These are phyloP conservation scores for Termitomyces sp. DNA, from an alignment of 768 basidiomycete genomes.

Conservation along the genomic window DNA sequence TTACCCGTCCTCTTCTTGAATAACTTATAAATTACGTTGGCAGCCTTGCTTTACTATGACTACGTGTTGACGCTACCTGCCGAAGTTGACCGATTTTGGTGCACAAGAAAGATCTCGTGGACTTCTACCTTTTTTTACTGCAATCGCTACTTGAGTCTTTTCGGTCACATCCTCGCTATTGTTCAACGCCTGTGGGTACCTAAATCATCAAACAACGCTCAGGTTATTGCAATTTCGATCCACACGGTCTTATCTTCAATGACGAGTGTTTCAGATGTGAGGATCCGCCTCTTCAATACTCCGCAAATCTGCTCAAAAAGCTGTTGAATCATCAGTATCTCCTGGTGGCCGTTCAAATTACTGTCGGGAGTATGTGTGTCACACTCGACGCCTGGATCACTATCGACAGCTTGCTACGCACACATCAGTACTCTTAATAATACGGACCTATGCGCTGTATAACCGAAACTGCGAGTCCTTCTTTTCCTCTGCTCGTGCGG, in stretches of 20 bases:
- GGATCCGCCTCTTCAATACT: neutral
- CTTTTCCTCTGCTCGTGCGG: neutral
- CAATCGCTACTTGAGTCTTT: slow-evolving; percentile 6
- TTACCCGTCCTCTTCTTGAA: neutral
- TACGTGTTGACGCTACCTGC: neutral
- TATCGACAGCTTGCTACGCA: neutral
- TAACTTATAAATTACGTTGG: neutral
- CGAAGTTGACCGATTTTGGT: neutral
- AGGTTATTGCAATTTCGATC: neutral
- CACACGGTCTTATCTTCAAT: neutral
- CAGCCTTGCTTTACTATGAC: neutral
- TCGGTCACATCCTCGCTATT: slow-evolving; percentile 20
- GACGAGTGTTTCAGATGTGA: neutral
- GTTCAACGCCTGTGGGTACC: slow-evolving; percentile 25
- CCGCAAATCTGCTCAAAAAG: neutral
- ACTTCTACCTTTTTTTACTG: slow-evolving; percentile 23
- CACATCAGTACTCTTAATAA: neutral
- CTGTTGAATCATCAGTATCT: slow-evolving; percentile 21
- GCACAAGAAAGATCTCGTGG: slow-evolving; percentile 20
- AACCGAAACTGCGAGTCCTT: neutral
- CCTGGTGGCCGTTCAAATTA: slow-evolving; percentile 25
- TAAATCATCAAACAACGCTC: slow-evolving; percentile 17
- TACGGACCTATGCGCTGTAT: neutral
- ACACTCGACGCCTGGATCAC: neutral
- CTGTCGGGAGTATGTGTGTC: slow-evolving; percentile 27